Evolutionary conservation across 768 basidiomycete species (phyloP).

Genomic region (Russula foetens): DNA sequence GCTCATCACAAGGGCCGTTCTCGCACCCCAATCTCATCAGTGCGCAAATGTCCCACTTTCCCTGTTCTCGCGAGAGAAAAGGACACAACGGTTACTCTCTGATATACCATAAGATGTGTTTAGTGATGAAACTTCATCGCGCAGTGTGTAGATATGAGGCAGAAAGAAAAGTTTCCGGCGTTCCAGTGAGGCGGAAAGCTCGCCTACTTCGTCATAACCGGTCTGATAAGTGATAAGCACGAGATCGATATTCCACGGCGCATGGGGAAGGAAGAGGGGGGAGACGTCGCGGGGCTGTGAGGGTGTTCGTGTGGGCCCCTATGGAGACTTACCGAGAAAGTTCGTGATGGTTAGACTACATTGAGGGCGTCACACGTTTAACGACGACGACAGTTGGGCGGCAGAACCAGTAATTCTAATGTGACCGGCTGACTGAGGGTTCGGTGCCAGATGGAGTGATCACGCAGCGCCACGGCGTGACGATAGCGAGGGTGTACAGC

Average conservation of each 20-base stretch:
- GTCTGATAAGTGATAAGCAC: neutral
- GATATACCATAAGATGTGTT: neutral
- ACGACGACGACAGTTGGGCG: neutral
- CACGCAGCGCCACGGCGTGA: conserved; percentile 4
- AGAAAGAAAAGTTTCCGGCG: neutral
- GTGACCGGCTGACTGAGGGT: neutral
- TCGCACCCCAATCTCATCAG: neutral
- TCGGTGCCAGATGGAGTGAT: neutral
- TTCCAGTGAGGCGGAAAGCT: neutral
- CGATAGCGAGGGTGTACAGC: neutral
- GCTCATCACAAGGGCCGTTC: neutral
- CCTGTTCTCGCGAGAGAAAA: neutral
- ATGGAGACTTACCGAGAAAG: neutral
- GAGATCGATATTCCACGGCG: conserved; percentile 4
- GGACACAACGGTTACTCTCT: neutral
- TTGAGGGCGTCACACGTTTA: conserved; percentile 8
- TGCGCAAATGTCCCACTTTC: neutral
- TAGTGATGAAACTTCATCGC: neutral
- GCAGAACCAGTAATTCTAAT: neutral
- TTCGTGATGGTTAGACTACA: neutral
- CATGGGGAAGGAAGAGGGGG: no score
- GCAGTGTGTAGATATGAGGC: neutral
- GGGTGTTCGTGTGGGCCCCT: neutral
- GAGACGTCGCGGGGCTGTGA: neutral
- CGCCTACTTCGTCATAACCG: conserved; percentile 4